Conservation (phyloP, 2,329 filamentous ascomycete species). For the Aspergillus caelatus region DNA sequence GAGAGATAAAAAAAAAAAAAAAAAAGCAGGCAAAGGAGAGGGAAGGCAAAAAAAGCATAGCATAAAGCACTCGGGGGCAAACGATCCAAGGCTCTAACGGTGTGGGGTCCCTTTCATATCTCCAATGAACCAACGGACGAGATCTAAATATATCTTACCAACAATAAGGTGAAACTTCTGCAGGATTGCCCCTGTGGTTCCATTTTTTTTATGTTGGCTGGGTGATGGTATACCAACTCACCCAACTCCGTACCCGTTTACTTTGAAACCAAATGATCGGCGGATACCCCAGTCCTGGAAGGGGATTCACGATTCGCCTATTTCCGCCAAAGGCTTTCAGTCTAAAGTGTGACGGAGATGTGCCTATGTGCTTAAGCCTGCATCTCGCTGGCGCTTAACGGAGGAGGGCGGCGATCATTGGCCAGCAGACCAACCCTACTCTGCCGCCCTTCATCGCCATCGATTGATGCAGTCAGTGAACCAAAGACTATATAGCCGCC, state of each 20-base stretch:
- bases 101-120: background rate
- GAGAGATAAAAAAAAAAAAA: no score
- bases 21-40: no score
- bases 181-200: background rate
- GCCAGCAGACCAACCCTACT: constrained; percentile 8
- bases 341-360: constrained; percentile 18
- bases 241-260: background rate
- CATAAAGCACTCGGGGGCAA: background rate
- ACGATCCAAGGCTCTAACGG: background rate
- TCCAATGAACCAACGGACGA: background rate
- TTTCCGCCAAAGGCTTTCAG: background rate
- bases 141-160: background rate
- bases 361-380: constrained; percentile 17
- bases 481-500: constrained; percentile 39
- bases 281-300: background rate
- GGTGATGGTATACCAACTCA: background rate
- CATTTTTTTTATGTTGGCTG: background rate
- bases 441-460: background rate
- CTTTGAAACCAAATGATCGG: background rate
- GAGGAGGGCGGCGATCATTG: constrained; percentile 14
- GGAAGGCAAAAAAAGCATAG: background rate
- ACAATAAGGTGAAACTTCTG: background rate
- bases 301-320: constrained; percentile 12
- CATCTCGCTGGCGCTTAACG: constrained; percentile 24
- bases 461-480: background rate